These are phyloP conservation scores for Acacia pycnantha DNA, from an alignment of 331 rosid species.

Conservation along the genomic window DNA sequence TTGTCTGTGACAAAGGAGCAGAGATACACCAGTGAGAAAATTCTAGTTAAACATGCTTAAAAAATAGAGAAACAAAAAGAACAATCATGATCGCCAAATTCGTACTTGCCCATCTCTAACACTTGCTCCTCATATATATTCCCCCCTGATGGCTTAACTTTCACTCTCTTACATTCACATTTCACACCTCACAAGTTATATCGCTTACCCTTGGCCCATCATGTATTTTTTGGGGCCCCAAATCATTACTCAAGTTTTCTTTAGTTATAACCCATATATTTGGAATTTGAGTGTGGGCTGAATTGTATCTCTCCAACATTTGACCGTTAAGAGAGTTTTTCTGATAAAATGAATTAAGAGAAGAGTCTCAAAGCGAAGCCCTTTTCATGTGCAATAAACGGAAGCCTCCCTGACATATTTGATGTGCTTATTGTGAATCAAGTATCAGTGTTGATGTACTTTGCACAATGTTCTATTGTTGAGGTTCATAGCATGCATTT, in stretches of 20 bases:
- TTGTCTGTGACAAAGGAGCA: constrained; percentile 2
- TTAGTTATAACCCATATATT: not conserved
- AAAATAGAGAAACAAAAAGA: not conserved
- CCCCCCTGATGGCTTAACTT: not conserved
- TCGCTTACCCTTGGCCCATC: not conserved
- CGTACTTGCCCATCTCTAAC: not conserved
- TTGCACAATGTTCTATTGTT: constrained; percentile 11
- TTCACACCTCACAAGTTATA: not conserved
- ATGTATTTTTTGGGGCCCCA: not conserved
- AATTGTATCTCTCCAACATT: constrained; percentile 19
- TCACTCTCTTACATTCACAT: not conserved
- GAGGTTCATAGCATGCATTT: constrained; percentile 17
- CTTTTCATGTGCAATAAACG: not conserved
- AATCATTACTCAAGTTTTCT: constrained; percentile 15
- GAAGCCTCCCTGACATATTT: not conserved
- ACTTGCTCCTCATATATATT: not conserved
- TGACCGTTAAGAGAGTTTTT: constrained; percentile 2
- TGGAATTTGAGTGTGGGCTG: constrained; percentile 21
- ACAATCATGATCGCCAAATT: not conserved
- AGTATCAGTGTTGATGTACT: constrained; percentile 7
- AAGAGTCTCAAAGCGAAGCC: not conserved
- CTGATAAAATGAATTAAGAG: not conserved
- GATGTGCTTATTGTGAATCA: constrained; percentile 6
- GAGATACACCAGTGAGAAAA: constrained; percentile 3
- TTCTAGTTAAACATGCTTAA: constrained; percentile 10